Evolutionary conservation across 148 eudicot genomes (phyloP), one percentile per base, ranked within the genome.

Genomic region (Limonium bicolor): DNA sequence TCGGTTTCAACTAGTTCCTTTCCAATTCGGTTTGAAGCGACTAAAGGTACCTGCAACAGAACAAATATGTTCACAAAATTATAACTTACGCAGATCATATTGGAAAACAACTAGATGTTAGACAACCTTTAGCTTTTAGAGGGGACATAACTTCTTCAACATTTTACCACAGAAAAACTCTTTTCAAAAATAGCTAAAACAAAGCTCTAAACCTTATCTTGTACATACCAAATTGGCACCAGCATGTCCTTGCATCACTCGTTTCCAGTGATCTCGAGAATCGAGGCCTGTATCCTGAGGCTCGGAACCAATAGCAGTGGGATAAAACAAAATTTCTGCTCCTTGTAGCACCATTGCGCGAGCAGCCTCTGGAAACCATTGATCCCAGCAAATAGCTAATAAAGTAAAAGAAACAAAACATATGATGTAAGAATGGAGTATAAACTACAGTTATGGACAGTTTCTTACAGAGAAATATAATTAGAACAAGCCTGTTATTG

Each of bases 171-270:
- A 15, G 40, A 36, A 36, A 36, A 36, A 11, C 18, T 16, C n/a
- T 4, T 4, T 36, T 1, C n/a, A 36, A 36, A 36, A 18, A 15
- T 36, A 14, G 41, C 4, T 8, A 7, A 29, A 29, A 29, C 0
- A 29, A 29, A 1, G 33, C 10, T 29, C 12, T 5, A 2, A 20
- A 20, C 14, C 24, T 12, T 20, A 37, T 40, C 6, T 12, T 7
- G 20, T 41, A 40, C 66, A 54, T 53, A 90, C 95, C 95, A 90
- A 35, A 63, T 85, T 90, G 54, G 95, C 88, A 32, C 99, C 99
- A 20, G 95, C 95, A 69, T 90, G 95, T 24, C 99, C 99, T 62
- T 85, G 99, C 99, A 90, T 90, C 52, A 84, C 99, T 51, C 95
- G 61, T 60, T 65, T 85, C 95, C 99, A 90, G 55, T 90, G 95